Base-by-base conservation (phyloP, 2,329 filamentous ascomycete genomes). In the Penicillium digitatum region DNA sequence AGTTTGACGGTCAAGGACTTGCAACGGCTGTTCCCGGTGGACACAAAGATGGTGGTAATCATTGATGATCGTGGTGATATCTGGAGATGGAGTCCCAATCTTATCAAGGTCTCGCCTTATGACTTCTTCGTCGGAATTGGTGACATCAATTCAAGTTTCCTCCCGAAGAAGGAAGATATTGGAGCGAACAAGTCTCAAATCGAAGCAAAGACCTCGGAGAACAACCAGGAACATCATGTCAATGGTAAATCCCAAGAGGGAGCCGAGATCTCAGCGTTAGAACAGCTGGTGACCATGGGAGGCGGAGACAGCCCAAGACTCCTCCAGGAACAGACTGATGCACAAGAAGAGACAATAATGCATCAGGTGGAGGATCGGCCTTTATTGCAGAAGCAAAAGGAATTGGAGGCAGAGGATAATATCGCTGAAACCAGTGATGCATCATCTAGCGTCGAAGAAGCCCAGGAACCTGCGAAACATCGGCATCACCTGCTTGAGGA, bases 31-130 rank as follows among this genome's bases (percentile, higher is more conserved):
- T 99, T 99, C 72, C 94, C 95, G 5, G 90, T 96, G 56, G 95
- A 95, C 74, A 97, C 93, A 6, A 93, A 95, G 74, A 99, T 99
- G 94, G 95, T 96, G 0, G 92, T 96, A 55, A 96, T 99, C 66
- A 99, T 99, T 62, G 94, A 99, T 70, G 94, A 99, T 73, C 85
- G 94, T 63, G 90, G 90, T 50, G 94, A 99, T 71, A 93, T 99
- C 8, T 99, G 94, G 94, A 85, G 87, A 63, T 97, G 96, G 81
- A 87, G 88, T 64, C 84, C 88, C 5, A 96, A 99, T 67, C 82
- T 99, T 34, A 90, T 99, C 76, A 96, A 95, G 71, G 94, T 99
- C 32, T 86, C 87, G 1, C 90, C 93, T 0, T 99, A 96, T 72
- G 93, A 97, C 72, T 99, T 99, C 75, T 99, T 97, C 76, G 90